Base-by-base conservation (phyloP, 2,329 filamentous ascomycete species). In the Fusarium chuoi region DNA sequence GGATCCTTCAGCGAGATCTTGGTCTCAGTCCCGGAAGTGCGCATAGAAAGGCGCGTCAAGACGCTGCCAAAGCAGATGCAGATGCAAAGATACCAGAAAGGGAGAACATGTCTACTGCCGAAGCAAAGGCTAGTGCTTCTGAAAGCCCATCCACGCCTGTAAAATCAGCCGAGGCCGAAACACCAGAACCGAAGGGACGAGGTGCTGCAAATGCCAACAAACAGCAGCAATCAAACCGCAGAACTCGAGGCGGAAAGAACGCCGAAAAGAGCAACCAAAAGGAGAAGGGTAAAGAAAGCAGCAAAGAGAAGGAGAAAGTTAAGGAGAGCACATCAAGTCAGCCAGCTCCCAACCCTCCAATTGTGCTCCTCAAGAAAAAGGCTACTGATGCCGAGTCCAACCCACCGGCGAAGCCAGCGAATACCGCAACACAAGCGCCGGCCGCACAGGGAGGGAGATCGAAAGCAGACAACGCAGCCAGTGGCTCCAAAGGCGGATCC, bases 1-100 rank as follows among this genome's bases (percentile, higher is more conserved):
- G 90, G 22, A 89, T 93, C 60, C 77, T 93, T 24, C 90, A 92
- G 79, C 88, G 91, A 39, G 91, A 93, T 70, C 84, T 92, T 24
- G 90, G 90, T 26, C 85, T 93, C 2, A 91, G 88, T 66, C 89
- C 89, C 17, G 89, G 89, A 42, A 89, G 88, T 75, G 88, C 90
- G 20, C 89, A 91, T 79, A 85, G 90, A 65, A 87, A 88, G 78
- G 88, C 89, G 22, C 87, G 89, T 13, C 87, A 89, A 68, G 87
- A 90, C 74, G 87, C 87, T 56, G 87, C 87, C 18, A 90, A 90
- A 79, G 85, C 87, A 3, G 89, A 90, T 26, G 81, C 84, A 17
- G 84, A 86, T 46, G 71, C 81, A 18, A 88, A 87, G 72, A 38
- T 82, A n/a, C 28, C 81, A 18, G 72, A 71, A 38, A 86, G 86